A percentile compares a stretch with the other conserved stretches of the same genome.
These are phyloP conservation scores for Hansenula lynferdii DNA, from an alignment of 1,139 yeast species.

Conservation along the genomic window DNA sequence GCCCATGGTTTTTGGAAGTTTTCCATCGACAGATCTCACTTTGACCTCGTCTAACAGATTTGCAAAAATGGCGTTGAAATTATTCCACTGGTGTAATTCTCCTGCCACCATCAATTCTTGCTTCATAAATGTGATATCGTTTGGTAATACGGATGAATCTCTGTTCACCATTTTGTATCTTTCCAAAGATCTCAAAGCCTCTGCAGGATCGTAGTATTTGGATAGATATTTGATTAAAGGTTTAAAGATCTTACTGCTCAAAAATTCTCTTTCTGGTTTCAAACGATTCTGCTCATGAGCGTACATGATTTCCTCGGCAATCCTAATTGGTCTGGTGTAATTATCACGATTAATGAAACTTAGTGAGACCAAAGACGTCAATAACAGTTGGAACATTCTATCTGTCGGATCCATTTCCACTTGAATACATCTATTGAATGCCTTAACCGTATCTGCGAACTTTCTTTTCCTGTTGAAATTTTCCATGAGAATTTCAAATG, in stretches of 20 bases:
- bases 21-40: constrained; percentile 14
- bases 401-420: constrained; percentile 31
- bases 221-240: constrained; percentile 28
- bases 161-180: constrained; percentile 23
- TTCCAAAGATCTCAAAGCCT: constrained; percentile 27
- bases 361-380: constrained; percentile 37
- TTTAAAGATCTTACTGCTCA: constrained; percentile 27
- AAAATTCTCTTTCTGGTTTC: constrained; percentile 17
- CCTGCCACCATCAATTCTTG: constrained; percentile 27
- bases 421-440: constrained; percentile 39
- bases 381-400: constrained; percentile 35
- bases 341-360: constrained; percentile 28
- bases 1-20: constrained; percentile 22
- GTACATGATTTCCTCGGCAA: constrained; percentile 26
- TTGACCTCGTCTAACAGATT: constrained; percentile 26
- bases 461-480: constrained; percentile 7
- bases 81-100: constrained; percentile 28
- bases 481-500: not conserved
- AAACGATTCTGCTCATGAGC: constrained; percentile 21
- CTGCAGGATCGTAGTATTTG: constrained; percentile 24
- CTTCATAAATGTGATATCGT: constrained; percentile 26
- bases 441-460: constrained; percentile 22
- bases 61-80: constrained; percentile 25
- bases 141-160: no score
- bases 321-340: constrained; percentile 22